Evolutionary conservation across 2,329 filamentous ascomycete species (phyloP), one percentile per base, ranked within the genome.

Genomic region (Colletotrichum musae): DNA sequence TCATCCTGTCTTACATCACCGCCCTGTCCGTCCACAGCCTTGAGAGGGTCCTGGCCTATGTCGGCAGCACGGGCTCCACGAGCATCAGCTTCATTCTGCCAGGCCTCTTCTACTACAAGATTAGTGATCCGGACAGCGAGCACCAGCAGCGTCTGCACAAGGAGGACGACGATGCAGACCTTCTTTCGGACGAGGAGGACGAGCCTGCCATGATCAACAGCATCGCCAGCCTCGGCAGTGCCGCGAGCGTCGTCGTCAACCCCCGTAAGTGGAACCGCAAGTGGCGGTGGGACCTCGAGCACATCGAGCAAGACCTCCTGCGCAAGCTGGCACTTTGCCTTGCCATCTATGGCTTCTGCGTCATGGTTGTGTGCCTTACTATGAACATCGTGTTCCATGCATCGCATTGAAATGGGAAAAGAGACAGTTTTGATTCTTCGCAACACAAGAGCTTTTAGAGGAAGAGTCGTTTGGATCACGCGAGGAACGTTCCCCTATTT

Each of bases 71-170:
- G 0, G 96, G 96, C 61, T 95, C 92, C 59, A 99, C 96, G 0
- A 94, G 94, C 70, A 99, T 99, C 75, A 97, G 94, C 71, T 99
- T 99, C 79, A 98, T 99, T 73, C 87, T 99, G 0, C 96, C 96
- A 0, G 96, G 96, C 0, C 82, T 99, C 4, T 99, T 99, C 80
- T 99, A 98, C 81, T 99, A 98, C 83, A 98, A 98, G 81, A 98
- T 99, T 70, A 97, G 94, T 13, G 91, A 94, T 26, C 96, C 96
- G 0, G 92, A 97, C 64, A 95, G 93, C 52, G 88, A 91, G 32
- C 90, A 95, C 71, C 94, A 98, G 75, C 95, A 97, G 78, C 89
- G 92, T 15, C 84, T 98, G 10, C 85, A 94, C 71, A 98, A 98
- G 79, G 94, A 96, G 76, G 94, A 98, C 73, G 96, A 98, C 74